These are phyloP conservation scores for Crataegus laevigata DNA, from an alignment of 306 rosid species.

Conservation along the genomic window DNA sequence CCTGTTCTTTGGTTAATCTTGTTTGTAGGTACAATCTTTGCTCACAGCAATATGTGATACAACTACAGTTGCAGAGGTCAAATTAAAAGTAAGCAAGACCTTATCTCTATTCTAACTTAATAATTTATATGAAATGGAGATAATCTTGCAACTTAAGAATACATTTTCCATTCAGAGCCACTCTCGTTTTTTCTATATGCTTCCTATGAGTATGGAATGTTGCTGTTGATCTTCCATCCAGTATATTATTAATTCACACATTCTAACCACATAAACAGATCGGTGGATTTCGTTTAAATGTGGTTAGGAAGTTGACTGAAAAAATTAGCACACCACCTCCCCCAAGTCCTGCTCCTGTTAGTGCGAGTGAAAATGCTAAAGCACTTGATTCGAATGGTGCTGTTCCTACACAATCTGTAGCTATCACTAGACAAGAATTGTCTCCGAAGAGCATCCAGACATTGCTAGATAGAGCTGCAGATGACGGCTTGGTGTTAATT, in stretches of 20 bases:
- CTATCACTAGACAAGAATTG: constrained; percentile 31
- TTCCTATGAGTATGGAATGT: constrained; percentile 5
- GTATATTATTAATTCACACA: constrained; percentile 11
- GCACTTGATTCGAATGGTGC: constrained; percentile 37
- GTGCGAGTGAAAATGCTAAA: constrained; percentile 25
- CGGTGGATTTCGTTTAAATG: constrained; percentile 56
- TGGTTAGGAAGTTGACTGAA: constrained; percentile 41
- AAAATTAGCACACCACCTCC: constrained; percentile 27
- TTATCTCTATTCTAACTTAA: background rate
- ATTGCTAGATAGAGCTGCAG: constrained; percentile 63
- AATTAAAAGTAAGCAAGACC: constrained; percentile 53
- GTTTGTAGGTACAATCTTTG: constrained; percentile 63
- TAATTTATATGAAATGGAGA: constrained; percentile 4
- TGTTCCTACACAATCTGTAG: constrained; percentile 52
- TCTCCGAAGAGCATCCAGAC: constrained; percentile 39
- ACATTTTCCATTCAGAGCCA: background rate
- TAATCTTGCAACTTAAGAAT: background rate
- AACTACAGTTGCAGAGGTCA: constrained; percentile 56
- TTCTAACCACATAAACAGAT: constrained; percentile 41
- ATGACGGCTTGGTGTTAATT: constrained; percentile 76
- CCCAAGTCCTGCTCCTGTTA: constrained; percentile 32
- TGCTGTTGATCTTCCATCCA: background rate
- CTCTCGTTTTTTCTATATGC: background rate
- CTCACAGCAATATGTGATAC: constrained; percentile 64
- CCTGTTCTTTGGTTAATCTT: constrained; percentile 12